phyloP scores from a whole-genome alignment of 768 basidiomycete species.

The Kwoniella heveanensis region DNA sequence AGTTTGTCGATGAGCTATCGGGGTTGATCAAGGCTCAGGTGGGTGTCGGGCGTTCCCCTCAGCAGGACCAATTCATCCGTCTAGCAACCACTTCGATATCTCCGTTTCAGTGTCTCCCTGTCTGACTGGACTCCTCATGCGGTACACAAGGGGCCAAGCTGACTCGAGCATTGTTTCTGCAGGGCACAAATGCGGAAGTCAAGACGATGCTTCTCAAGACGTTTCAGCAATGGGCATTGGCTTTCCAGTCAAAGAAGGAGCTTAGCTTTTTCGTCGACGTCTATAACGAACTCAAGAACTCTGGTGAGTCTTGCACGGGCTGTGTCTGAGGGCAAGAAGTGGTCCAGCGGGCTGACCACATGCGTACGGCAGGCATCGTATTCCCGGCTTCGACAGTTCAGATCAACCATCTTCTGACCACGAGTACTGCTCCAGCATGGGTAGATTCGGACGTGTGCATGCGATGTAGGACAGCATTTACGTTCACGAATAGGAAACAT shows the following conservation, averaged over 20 bases:
- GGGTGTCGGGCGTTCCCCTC: no score
- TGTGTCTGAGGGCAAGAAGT: no score
- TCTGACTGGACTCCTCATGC: no score
- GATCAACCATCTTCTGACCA: slow-evolving; percentile 38
- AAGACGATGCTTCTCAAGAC: slow-evolving; percentile 73
- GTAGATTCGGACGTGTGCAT: slow-evolving; percentile 93
- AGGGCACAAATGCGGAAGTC: slow-evolving; percentile 71
- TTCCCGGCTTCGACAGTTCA: not conserved
- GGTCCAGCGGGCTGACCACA: no score
- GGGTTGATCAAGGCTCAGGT: slow-evolving; percentile 78
- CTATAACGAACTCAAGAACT: slow-evolving; percentile 72
- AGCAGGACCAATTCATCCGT: not conserved
- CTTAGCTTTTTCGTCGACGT: slow-evolving; percentile 76
- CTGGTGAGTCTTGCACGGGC: no score
- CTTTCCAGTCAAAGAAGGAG: slow-evolving; percentile 77
- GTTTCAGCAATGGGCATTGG: slow-evolving; percentile 91
- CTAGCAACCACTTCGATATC: no score
- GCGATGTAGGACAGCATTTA: slow-evolving; percentile 84
- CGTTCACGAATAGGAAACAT: slow-evolving; percentile 95
- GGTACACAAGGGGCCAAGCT: no score
- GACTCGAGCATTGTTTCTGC: slow-evolving; percentile 2
- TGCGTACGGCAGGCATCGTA: not conserved
- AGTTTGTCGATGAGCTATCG: slow-evolving; percentile 91
- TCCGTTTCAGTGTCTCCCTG: no score
- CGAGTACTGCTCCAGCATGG: slow-evolving; percentile 80